phyloP scores from a whole-genome alignment of 306 rosid genomes.

The Inga laurina region DNA sequence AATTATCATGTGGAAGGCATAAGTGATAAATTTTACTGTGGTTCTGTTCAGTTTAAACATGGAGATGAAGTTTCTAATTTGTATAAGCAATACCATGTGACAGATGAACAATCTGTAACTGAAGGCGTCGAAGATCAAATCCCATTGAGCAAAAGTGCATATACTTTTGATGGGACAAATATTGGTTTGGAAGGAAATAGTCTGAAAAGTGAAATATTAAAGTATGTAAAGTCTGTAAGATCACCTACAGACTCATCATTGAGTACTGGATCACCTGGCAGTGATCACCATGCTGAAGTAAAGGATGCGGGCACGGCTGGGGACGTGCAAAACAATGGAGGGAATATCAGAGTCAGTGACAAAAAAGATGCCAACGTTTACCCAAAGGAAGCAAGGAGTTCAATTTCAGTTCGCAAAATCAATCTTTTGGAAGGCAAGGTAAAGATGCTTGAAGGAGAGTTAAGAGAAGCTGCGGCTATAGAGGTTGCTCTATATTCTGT shows the following conservation, averaged over 20 bases:
- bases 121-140: slow-evolving; percentile 41
- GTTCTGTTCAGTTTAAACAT: slow-evolving; percentile 35
- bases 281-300: slow-evolving; percentile 39
- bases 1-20: slow-evolving; percentile 34
- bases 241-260: slow-evolving; percentile 43
- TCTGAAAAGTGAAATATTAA: slow-evolving; percentile 46
- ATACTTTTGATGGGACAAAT: slow-evolving; percentile 28
- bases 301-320: slow-evolving; percentile 37
- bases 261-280: slow-evolving; percentile 34
- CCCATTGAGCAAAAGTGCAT: slow-evolving; percentile 21
- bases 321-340: slow-evolving; percentile 39
- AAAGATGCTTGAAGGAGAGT: slow-evolving; percentile 83
- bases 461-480: slow-evolving; percentile 85
- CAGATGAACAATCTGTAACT: slow-evolving; percentile 36
- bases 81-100: slow-evolving; percentile 36
- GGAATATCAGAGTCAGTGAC: slow-evolving; percentile 41
- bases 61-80: slow-evolving; percentile 29
- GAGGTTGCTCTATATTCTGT: slow-evolving; percentile 81
- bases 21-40: slow-evolving; percentile 25
- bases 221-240: slow-evolving; percentile 59
- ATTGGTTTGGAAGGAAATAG: slow-evolving; percentile 35
- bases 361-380: slow-evolving; percentile 51
- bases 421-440: slow-evolving; percentile 64
- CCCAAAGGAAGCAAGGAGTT: slow-evolving; percentile 61
- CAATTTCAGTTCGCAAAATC: slow-evolving; percentile 55